Evolutionary conservation across 805 yeast genomes (phyloP), one percentile per base, ranked within the genome.

Genomic region (Wickerhamiella parazyma): DNA sequence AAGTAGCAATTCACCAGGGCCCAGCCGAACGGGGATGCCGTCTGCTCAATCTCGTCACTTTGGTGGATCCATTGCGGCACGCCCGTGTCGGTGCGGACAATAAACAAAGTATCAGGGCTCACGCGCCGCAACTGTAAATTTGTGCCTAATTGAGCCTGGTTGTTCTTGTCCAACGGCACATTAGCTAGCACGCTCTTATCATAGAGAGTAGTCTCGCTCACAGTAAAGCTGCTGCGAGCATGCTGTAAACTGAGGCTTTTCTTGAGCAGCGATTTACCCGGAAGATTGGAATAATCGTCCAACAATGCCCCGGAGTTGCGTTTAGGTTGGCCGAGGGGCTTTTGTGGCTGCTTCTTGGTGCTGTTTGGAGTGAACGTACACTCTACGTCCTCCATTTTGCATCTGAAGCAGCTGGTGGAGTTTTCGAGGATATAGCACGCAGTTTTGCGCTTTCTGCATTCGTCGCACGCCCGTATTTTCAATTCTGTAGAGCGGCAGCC

Each of bases 1-100:
- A 86, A 86, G 56, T 84, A 86, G 16, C 83, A 68, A 52, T 83
- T 85, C 21, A 65, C 59, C 10, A 64, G 55, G 1, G 78, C 73
- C 49, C 78, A 81, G 1, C 97, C 97, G 60, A 85, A 86, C 0
- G 98, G 97, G n/a, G 89, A 80, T 16, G 89, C 83, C 40, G 83
- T 70, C 49, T 75, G 69, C 58, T 89, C 97, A 6, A 89, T 83
- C 20, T 78, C 72, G 56, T 89, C 95, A 8, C 83, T 80, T 48
- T 80, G 86, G 47, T 73, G 71, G 38, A 83, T 81, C 63, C 87
- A 77, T 48, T 73, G 72, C 51, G 78, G 78, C 11, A 80, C 67
- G 41, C 75, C 78, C 38, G 78, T 79, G 17, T 89, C 96, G 49
- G 83, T 72, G n/a, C 62, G 55, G 24, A 89, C 62, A 14, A 83